A percentile compares a stretch with the other conserved stretches of the same genome.
Conservation (phyloP, 2,329 filamentous ascomycete species). For the Orbilia ellipsospora region DNA sequence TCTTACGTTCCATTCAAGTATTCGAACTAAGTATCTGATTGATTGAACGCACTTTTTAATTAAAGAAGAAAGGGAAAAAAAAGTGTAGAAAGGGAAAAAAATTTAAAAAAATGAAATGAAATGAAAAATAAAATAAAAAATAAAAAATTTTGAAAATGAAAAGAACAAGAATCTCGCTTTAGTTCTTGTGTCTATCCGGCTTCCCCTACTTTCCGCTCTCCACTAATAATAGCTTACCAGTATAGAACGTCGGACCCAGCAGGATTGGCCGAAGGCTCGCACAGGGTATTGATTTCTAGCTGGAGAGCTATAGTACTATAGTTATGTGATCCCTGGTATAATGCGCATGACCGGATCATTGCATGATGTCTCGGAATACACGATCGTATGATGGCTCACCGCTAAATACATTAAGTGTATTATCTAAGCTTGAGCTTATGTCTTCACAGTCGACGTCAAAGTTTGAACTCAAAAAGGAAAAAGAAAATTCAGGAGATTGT, state of each 20-base stretch:
- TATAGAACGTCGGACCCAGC: conserved; percentile 20
- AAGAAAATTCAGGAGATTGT: conserved; percentile 6
- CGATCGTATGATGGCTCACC: conserved; percentile 24
- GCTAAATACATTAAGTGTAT: neutral
- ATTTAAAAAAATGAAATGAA: too few relatives aligned
- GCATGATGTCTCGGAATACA: conserved; percentile 15
- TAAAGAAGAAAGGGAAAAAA: too few relatives aligned
- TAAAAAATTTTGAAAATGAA: too few relatives aligned
- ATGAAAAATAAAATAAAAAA: too few relatives aligned
- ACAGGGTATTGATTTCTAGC: too few relatives aligned
- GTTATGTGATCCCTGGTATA: conserved; percentile 45
- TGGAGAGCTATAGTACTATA: neutral
- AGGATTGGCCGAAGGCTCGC: conserved; percentile 33
- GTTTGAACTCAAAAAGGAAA: neutral
- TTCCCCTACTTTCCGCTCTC: conserved; percentile 40
- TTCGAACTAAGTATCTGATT: too few relatives aligned
- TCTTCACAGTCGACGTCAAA: too few relatives aligned
- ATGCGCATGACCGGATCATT: conserved; percentile 44
- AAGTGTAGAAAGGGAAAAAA: too few relatives aligned
- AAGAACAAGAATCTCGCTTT: conserved; percentile 7
- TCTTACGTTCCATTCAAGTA: neutral
- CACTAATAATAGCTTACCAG: conserved; percentile 49
- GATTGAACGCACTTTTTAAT: too few relatives aligned
- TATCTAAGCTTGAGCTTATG: neutral
- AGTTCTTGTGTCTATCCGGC: conserved; percentile 14